Conservation (phyloP, 441 rosid species). For the Populus hybrid region DNA sequence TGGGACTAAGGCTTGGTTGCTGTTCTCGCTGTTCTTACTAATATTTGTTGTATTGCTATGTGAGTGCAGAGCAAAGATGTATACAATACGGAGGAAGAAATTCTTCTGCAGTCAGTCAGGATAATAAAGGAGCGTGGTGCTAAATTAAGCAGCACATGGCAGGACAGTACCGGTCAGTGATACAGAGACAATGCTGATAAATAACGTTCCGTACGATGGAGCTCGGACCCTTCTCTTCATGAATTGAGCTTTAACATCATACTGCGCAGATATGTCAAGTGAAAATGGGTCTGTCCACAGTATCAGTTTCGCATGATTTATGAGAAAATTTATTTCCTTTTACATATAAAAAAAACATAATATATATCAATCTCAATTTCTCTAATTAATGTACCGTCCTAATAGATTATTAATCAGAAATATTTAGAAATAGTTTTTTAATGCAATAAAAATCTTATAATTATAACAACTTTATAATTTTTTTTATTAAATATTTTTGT, state of each 20-base stretch:
- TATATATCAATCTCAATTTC: too few species aligned
- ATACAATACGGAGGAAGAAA: conserved; percentile 59
- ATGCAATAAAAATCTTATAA: too few species aligned
- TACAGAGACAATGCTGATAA: conserved; percentile 13
- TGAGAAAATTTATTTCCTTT: too few species aligned
- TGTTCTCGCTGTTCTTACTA: not conserved
- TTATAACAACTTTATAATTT: too few species aligned
- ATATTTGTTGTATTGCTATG: conserved; percentile 12
- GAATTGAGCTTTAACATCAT: too few species aligned
- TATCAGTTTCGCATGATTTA: too few species aligned
- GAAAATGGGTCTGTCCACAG: not conserved
- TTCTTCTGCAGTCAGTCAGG: conserved; percentile 60
- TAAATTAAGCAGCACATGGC: conserved; percentile 49
- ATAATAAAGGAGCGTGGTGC: conserved; percentile 75
- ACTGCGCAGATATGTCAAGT: not conserved
- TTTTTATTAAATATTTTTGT: too few species aligned
- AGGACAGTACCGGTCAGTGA: conserved; percentile 23
- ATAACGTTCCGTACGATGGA: not conserved
- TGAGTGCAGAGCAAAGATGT: conserved; percentile 59
- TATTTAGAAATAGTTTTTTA: too few species aligned
- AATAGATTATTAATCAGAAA: too few species aligned
- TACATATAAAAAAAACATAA: too few species aligned
- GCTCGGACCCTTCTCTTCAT: not conserved
- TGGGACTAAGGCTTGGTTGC: not conserved
- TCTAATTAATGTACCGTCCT: too few species aligned